phyloP scores from a whole-genome alignment of 2,329 filamentous ascomycete genomes.

The Aspergillus niger region DNA sequence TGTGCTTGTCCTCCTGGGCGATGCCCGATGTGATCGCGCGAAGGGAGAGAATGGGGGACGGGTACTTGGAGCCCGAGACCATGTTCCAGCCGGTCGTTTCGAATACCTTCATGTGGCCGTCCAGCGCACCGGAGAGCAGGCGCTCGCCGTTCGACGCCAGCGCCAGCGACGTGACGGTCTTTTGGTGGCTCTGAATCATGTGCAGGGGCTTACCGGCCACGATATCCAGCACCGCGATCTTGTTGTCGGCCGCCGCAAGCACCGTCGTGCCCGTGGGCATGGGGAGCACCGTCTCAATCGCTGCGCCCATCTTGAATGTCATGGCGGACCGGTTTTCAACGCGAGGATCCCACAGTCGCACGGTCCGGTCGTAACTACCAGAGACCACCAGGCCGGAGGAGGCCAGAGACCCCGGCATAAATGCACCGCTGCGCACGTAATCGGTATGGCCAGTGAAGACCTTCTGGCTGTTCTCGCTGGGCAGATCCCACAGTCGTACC shows the following conservation, averaged over 20 bases:
- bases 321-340: constrained; percentile 71
- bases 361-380: constrained; percentile 92
- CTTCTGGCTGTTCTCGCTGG: constrained; percentile 71
- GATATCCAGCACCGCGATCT: constrained; percentile 88
- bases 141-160: constrained; percentile 78
- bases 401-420: constrained; percentile 70
- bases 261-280: constrained; percentile 85
- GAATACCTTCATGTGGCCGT: constrained; percentile 96
- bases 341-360: constrained; percentile 89
- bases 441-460: constrained; percentile 86
- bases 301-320: constrained; percentile 91
- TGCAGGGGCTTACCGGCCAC: constrained; percentile 86
- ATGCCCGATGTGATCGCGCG: constrained; percentile 70
- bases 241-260: constrained; percentile 79
- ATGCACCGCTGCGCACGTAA: constrained; percentile 85
- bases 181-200: constrained; percentile 91
- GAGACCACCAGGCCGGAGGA: constrained; percentile 74
- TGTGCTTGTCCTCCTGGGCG: constrained; percentile 79
- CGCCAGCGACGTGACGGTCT: constrained; percentile 88
- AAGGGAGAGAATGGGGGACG: constrained; percentile 83
- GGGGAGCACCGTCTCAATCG: constrained; percentile 84
- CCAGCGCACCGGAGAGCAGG: constrained; percentile 82
- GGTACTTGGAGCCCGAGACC: constrained; percentile 91
- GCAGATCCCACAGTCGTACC: constrained; percentile 90
- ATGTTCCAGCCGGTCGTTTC: constrained; percentile 95